Percentiles rank a stretch among this genome's conserved stretches.
Conservation (phyloP, 2,329 filamentous ascomycete species). For the Penicillium griseofulvum region DNA sequence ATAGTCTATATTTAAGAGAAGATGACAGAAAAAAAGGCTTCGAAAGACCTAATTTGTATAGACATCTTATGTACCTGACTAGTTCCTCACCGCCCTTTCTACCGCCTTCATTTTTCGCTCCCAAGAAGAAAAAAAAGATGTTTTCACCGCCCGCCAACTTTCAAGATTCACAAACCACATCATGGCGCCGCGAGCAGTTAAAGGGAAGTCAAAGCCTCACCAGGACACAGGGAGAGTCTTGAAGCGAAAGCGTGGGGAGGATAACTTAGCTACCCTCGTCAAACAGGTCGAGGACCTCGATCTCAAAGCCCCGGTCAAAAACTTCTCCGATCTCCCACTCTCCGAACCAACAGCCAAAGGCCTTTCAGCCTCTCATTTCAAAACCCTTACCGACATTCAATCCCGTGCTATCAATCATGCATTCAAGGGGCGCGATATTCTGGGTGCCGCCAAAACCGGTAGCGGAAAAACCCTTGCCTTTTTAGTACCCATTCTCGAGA, state of each 20-base stretch:
- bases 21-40: not conserved
- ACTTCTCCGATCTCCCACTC: conserved; percentile 81
- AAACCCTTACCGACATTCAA: conserved; percentile 88
- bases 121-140: conserved; percentile 17
- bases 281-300: conserved; percentile 47
- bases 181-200: conserved; percentile 35
- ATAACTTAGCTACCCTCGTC: conserved; percentile 43
- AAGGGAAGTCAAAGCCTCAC: conserved; percentile 27
- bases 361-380: conserved; percentile 82
- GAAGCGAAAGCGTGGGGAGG: conserved; percentile 49
- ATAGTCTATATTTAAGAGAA: not conserved
- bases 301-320: conserved; percentile 53
- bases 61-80: not conserved
- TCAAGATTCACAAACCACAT: conserved; percentile 14
- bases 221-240: conserved; percentile 31
- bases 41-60: not conserved
- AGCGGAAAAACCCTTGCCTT: conserved; percentile 96
- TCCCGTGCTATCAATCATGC: conserved; percentile 82
- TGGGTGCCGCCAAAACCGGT: conserved; percentile 92
- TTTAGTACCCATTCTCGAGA: conserved; percentile 85
- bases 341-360: conserved; percentile 76
- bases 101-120: conserved; percentile 3
- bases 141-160: conserved; percentile 7
- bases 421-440: conserved; percentile 79
- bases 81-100: conserved; percentile 1